Evolutionary conservation across 2,329 filamentous ascomycete genomes (phyloP), one percentile per base, ranked within the genome.

Genomic region (Talaromyces piceae): DNA sequence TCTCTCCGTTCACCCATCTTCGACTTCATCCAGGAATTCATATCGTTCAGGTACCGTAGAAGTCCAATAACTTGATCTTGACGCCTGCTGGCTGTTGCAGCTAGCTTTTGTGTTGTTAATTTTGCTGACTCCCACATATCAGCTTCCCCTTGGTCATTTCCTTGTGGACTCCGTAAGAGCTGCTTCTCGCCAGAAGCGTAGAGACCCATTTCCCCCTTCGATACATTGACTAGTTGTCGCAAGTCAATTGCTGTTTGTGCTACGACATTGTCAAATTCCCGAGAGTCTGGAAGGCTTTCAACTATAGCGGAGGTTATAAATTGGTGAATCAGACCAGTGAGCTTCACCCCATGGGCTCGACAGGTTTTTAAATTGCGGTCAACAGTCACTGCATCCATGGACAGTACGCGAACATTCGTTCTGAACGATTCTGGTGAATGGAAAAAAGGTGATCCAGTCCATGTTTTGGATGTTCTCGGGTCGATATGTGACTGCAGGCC

Each of bases 311-410:
- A 64, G n/a, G 67, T 60, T 22, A 73, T 63, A 8, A 76, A 44
- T 22, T 72, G 67, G 26, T 71, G 66, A 3, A 77, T 52, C 0
- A 71, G 55, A 3, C 64, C 71, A 0, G 74, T 76, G 25, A 77
- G 58, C 41, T 71, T 74, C 13, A 67, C 58, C 20, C 60, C 59
- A 20, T 72, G 63, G 1, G 23, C 53, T 45, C 69, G 63, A 41
- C 68, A 67, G 0, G 45, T 51, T 2, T 47, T 41, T 1, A 75
- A 53, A 4, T 63, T 63, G 1, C 20, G 7, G 12, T 45, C 28
- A 16, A 50, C 39, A 26, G 26, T 23, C 5, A 22, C 7, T 16
- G 28, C n/a, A 1, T 33, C 41, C 25, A 50, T 45, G 6, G 43
- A 41, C 18, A 50, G n/a, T 5, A 50, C 8, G 13, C 27, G 11